Base-by-base conservation (phyloP, 1,139 yeast species). In the Pichia sp. region DNA sequence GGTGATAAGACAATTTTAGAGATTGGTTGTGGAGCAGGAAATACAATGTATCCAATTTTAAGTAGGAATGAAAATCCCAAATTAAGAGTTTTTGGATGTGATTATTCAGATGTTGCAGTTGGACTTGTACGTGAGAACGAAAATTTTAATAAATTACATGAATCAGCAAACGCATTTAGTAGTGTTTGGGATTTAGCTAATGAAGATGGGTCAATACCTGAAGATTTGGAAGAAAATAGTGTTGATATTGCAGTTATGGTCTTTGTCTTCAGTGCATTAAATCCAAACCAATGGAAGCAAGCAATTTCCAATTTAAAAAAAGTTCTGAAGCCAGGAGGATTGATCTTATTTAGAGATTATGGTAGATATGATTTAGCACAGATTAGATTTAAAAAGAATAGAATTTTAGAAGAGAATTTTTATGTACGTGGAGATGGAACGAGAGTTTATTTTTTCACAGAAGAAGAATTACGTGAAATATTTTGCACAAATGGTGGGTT, bases 21-120 rank as follows among this genome's bases (percentile, higher is more conserved):
- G 62, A 84, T 94, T 45, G 99, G 99, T 4, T 92, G 98, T 67
- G 99, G 98, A 46, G 98, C 97, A 3, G 99, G 99, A 12, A 94
- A 94, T 63, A 92, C 98, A 0, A 75, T 92, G 66, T 92, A 84
- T 64, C 98, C 98, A 1, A 82, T 92, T 28, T 69, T 92, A 48
- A 74, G 74, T 45, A 89, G 84, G 56, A 92, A 92, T 63, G 72
- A 83, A 62, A 92, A 92, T 66, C 80, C 82, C n/a, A 68, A 80
- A 31, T 69, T 92, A 47, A 74, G 70, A 55, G 77, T 92, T 11
- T 76, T 79, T 48, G 98, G 96, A 1, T 95, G 92, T 46, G 99
- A 92, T 63, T 92, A 85, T 63, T 84, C 94, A 48, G 80, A 82
- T 50, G 83, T 84, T 46, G 98, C 99, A 0, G 95, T 92, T 30